Conservation (phyloP, 495 filamentous ascomycete genomes). For the Penicillium roqueforti region DNA sequence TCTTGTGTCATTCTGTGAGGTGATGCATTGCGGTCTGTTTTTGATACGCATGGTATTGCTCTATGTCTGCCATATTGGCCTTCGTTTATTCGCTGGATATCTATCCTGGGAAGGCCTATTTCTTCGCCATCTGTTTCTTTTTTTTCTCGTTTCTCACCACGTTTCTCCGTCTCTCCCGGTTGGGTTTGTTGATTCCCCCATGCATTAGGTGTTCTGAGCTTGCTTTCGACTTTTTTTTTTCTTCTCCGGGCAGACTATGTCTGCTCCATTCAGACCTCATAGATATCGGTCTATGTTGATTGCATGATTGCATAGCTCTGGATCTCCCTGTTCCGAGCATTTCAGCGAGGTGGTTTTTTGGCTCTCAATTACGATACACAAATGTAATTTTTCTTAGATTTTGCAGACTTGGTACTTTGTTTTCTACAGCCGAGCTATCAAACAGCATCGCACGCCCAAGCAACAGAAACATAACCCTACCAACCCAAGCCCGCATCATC, state of each 20-base stretch:
- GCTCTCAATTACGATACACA: constrained; percentile 25
- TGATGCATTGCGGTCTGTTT: not conserved
- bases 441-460: not conserved
- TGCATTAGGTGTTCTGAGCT: constrained; percentile 20
- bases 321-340: constrained; percentile 18
- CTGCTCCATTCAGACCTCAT: not conserved
- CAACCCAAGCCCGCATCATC: not conserved
- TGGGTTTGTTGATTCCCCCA: constrained; percentile 26
- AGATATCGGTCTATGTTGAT: constrained; percentile 1
- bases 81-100: not conserved
- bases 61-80: not conserved
- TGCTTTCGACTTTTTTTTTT: constrained; percentile 7
- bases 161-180: not conserved
- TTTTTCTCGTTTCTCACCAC: not conserved
- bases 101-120: not conserved
- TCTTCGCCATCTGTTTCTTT: not conserved
- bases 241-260: not conserved
- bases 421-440: not conserved
- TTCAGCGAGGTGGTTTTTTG: constrained; percentile 27
- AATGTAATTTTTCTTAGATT: constrained; percentile 22
- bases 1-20: constrained; percentile 36
- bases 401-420: no score
- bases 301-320: constrained; percentile 21
- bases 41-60: not conserved
- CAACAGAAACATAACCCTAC: not conserved